phyloP scores from a whole-genome alignment of 192 early-diverging fungal species.

The Linnemannia hyalina region DNA sequence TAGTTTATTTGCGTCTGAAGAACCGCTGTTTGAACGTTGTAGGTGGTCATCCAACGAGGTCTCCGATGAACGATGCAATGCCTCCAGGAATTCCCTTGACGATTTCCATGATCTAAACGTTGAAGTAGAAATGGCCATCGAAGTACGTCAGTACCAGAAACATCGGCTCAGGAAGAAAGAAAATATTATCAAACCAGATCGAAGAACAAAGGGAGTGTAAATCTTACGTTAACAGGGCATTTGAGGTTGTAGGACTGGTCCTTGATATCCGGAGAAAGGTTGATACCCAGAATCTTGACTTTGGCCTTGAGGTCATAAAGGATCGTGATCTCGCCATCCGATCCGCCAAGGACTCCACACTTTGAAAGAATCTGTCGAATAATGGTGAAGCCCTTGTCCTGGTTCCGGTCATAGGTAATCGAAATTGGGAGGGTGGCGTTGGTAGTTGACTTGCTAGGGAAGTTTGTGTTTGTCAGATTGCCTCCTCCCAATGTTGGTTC shows the following conservation, averaged over 20 bases:
- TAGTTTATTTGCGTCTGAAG: too few species aligned
- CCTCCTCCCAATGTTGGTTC: conserved; percentile 40
- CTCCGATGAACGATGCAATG: not conserved
- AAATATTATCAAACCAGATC: not conserved
- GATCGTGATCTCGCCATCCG: conserved; percentile 9
- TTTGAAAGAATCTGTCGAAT: conserved; percentile 18
- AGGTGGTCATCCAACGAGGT: not conserved
- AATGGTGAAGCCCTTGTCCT: conserved; percentile 41
- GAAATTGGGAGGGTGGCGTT: conserved; percentile 26
- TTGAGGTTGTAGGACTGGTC: conserved; percentile 7
- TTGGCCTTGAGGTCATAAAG: conserved; percentile 36
- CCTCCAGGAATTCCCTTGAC: conserved; percentile 18
- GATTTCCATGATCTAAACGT: conserved; percentile 22
- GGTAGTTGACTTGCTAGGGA: conserved; percentile 26
- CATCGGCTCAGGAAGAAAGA: not conserved
- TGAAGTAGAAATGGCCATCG: not conserved
- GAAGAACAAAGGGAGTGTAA: not conserved
- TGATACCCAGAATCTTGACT: conserved; percentile 31
- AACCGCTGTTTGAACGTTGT: too few species aligned
- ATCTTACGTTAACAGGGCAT: conserved; percentile 45
- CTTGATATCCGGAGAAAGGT: conserved; percentile 13
- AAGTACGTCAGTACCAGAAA: not conserved
- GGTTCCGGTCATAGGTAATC: conserved; percentile 15
- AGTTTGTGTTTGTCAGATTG: conserved; percentile 6
- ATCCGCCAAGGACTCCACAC: conserved; percentile 34